Base-by-base conservation (phyloP, 2,329 filamentous ascomycete species). In the Colletotrichum euphorbiae region DNA sequence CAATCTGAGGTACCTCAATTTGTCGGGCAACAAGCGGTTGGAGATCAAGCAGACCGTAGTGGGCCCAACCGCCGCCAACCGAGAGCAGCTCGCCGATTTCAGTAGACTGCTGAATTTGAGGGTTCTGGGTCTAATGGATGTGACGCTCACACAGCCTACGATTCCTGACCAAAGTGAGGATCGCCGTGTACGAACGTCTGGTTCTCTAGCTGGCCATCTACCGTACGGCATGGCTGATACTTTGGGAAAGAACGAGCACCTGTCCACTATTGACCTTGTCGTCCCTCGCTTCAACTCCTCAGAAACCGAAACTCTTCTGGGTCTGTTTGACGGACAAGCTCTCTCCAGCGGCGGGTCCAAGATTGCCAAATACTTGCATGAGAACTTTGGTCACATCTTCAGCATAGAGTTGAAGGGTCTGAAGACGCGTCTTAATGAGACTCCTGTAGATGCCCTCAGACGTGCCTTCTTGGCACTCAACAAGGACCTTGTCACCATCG, bases 201-300 rank as follows among this genome's bases (percentile, higher is more conserved):
- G 94, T n/a, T 97, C 95, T 1, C 82, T 95, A 63, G 94, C 97
- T 19, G 95, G 95, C 2, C 91, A 93, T 36, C 87, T 99, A 79
- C 91, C 93, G 1, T 99, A 99, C 75, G 96, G 96, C 69, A 98
- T 99, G 94, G 96, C 96, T 7, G 96, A 99, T 80, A 97, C 93
- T 13, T 84, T 99, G 13, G 96, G 96, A 43, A 92, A 90, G 75
- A 94, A 95, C 73, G 96, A 99, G 79, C 96, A 99, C 77, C 82
- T 99, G 58, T 98, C 96, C 5, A 97, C 94, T 2, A 91, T 98
- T 67, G 96, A 99, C 77, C 90, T 99, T 80, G 93, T 99, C 19
- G 93, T 98, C 33, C 96, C 96, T 11, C 89, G 93, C 51, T 96
- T 98, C 81, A 92, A 94, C 75, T 92, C 94, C 15, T 93, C 92